phyloP scores from a whole-genome alignment of 2,329 filamentous ascomycete genomes.

The Monosporascus sp. region DNA sequence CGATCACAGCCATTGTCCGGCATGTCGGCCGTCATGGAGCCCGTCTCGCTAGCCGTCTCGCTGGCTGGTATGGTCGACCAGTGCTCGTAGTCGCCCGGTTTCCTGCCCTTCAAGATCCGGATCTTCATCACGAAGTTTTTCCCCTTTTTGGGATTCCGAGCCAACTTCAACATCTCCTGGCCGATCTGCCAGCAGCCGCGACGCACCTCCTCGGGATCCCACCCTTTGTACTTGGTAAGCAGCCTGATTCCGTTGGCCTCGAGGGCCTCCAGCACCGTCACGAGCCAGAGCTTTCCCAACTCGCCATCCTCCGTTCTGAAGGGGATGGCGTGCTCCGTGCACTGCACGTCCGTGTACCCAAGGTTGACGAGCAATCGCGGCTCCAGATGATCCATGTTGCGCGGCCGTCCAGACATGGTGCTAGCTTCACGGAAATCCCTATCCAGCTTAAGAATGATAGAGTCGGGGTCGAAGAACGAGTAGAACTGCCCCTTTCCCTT shows the following conservation, averaged over 20 bases:
- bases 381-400: conserved; percentile 41
- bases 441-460: conserved; percentile 37
- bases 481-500: conserved; percentile 32
- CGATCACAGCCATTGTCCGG: not conserved
- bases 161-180: conserved; percentile 42
- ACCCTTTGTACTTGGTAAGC: conserved; percentile 48
- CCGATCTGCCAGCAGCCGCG: conserved; percentile 41
- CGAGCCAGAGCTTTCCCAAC: conserved; percentile 49
- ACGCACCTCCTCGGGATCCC: conserved; percentile 45
- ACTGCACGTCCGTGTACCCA: conserved; percentile 47
- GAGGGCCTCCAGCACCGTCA: conserved; percentile 44
- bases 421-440: conserved; percentile 39
- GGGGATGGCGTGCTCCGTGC: conserved; percentile 43
- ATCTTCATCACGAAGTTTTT: conserved; percentile 42
- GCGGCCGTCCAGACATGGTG: conserved; percentile 39
- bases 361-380: conserved; percentile 38
- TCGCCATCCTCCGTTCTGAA: conserved; percentile 40
- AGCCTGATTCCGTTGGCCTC: conserved; percentile 45
- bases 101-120: conserved; percentile 44
- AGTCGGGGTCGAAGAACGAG: conserved; percentile 38
- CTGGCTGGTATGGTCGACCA: conserved; percentile 22
- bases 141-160: conserved; percentile 38
- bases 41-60: conserved; percentile 16
- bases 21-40: conserved; percentile 19
- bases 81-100: conserved; percentile 32